Evolutionary conservation across 2,329 filamentous ascomycete species (phyloP), one percentile per base, ranked within the genome.

Genomic region (Fusarium domesticum): DNA sequence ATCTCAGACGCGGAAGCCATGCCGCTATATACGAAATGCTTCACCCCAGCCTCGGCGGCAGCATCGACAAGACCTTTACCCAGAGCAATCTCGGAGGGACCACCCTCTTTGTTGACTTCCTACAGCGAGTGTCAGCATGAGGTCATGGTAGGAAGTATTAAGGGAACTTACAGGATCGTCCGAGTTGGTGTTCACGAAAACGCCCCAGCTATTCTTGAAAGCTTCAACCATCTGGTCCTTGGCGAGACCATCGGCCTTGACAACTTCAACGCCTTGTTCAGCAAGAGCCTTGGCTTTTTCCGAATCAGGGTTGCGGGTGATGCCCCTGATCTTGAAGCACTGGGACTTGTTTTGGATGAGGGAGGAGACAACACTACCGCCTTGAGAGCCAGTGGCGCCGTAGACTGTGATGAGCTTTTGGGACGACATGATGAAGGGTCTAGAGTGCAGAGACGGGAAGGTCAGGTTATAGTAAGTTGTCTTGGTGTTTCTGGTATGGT

Each of bases 1-100:
- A 64, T 53, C 32, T 65, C 51, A 1, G 54, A 54, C 6, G 61
- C 60, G 32, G 66, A 62, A 6, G 61, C 56, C 37, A 65, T 59
- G 3, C 66, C 62, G 37, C 67, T 70, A 37, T 63, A 70, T 6
- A 70, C 60, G 12, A 70, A 57, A 48, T 67, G 60, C 36, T 60
- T 47, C 0, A 69, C 64, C 14, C 66, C 63, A 8, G 61, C 64
- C 11, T 61, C 53, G 14, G 51, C 56, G 2, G 65, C 66, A 7
- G 58, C 59, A 38, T 69, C 64, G 11, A 68, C 52, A 32, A 70
- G 47, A 3, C 25, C 48, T 34, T 63, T 68, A 8, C 67, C 68
- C 17, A 70, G 36, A n/a, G 65, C 67, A 6, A 56, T 54, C 43
- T 71, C 68, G 2, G 48, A 64, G 2, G 57, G 61, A 1, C 62